Conservation (phyloP, 257 asterid species). For the Anisodus tanguticus region DNA sequence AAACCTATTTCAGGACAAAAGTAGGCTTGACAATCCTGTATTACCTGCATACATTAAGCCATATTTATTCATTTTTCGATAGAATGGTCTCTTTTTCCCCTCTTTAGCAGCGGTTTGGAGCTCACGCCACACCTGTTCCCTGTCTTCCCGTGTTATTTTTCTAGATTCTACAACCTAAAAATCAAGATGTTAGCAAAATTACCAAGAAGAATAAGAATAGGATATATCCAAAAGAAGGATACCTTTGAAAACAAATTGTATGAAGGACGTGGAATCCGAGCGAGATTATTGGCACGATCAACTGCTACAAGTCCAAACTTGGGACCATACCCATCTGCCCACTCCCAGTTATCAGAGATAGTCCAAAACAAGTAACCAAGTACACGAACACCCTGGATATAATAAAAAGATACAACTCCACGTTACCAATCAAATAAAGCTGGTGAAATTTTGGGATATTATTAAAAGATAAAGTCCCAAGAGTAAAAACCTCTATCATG, state of each 20-base stretch:
- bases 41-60: conserved; percentile 98
- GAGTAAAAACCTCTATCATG: conserved; percentile 62
- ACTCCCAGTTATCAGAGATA: conserved; percentile 98
- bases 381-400: conserved; percentile 73
- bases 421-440: conserved; percentile 20
- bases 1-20: not conserved
- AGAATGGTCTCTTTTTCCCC: conserved; percentile 76
- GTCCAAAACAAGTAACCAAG: conserved; percentile 98
- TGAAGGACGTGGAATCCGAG: conserved; percentile 81
- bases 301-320: conserved; percentile 94
- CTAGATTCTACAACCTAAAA: conserved; percentile 83
- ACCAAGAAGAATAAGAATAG: conserved; percentile 15
- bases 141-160: conserved; percentile 63
- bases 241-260: conserved; percentile 78
- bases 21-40: conserved; percentile 12
- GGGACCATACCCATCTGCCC: conserved; percentile 99
- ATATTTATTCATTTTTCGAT: conserved; percentile 67
- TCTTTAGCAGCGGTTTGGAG: conserved; percentile 78
- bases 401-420: conserved; percentile 25
- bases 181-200: conserved; percentile 23
- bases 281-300: conserved; percentile 79
- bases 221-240: conserved; percentile 5
- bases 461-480: conserved; percentile 21
- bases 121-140: conserved; percentile 72
- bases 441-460: not conserved